Conservation (phyloP, 306 rosid genomes). For the Vigna angularis region DNA sequence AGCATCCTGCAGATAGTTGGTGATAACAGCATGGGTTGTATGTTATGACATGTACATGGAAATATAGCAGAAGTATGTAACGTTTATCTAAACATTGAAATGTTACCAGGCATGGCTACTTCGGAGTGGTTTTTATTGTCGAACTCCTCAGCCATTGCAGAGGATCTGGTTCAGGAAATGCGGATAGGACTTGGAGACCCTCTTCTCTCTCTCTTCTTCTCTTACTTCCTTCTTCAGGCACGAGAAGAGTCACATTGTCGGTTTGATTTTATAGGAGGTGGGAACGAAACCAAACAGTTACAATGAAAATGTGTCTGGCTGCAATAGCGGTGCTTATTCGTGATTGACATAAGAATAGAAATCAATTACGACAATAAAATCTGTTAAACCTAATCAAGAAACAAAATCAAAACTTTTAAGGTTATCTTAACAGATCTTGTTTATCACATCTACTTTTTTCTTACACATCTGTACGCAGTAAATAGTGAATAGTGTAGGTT, state of each 20-base stretch:
- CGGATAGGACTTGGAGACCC: background rate
- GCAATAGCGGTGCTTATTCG: background rate
- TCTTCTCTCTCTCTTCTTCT: background rate
- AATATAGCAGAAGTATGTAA: too few relatives aligned
- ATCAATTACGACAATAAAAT: too few relatives aligned
- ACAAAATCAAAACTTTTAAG: background rate
- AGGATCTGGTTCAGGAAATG: background rate
- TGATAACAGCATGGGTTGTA: background rate
- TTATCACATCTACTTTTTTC: too few relatives aligned
- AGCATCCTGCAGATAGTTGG: too few relatives aligned
- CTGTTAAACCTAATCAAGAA: background rate
- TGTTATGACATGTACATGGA: background rate
- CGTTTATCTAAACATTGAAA: background rate
- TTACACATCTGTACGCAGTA: too few relatives aligned
- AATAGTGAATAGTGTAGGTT: too few relatives aligned
- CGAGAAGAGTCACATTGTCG: background rate
- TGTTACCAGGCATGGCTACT: background rate
- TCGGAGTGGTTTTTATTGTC: background rate
- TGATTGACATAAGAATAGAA: background rate
- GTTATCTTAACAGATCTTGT: background rate
- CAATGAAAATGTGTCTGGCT: background rate
- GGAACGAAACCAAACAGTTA: background rate
- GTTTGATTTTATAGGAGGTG: background rate
- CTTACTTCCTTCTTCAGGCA: background rate
- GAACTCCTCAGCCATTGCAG: conserved; percentile 33